phyloP scores from a whole-genome alignment of 2,329 filamentous ascomycete species.

The Nothopassalora personata region DNA sequence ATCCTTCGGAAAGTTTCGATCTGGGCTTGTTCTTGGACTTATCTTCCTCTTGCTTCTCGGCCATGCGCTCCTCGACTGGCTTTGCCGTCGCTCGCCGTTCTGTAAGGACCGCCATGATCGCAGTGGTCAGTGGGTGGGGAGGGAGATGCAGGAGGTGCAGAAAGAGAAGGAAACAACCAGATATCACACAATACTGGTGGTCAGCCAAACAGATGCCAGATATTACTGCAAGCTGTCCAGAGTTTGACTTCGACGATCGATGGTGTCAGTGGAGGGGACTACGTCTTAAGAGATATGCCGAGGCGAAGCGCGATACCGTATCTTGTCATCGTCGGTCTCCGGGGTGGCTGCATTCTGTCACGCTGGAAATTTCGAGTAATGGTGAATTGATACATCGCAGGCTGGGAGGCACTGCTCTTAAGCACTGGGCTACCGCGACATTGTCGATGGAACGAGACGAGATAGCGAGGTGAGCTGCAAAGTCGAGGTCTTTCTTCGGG shows the following conservation, averaged over 20 bases:
- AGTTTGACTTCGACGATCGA: neutral
- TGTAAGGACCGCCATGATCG: conserved; percentile 16
- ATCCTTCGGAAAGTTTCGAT: neutral
- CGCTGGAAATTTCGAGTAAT: no score
- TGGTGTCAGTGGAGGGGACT: neutral
- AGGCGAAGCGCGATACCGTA: neutral
- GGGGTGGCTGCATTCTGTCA: neutral
- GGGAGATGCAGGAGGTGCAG: neutral
- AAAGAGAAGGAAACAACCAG: neutral
- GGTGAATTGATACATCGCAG: no score
- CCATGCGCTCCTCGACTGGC: conserved; percentile 1
- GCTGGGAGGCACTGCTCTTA: no score
- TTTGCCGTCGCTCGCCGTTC: conserved; percentile 13
- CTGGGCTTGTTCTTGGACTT: conserved; percentile 1
- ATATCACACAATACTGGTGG: neutral
- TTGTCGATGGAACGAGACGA: neutral
- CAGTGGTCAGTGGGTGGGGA: neutral
- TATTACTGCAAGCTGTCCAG: neutral
- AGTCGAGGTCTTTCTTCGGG: neutral
- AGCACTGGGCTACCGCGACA: neutral
- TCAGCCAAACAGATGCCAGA: neutral
- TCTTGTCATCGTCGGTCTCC: neutral
- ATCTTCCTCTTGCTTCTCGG: conserved; percentile 7
- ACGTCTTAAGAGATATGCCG: neutral
- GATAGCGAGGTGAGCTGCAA: neutral